Conservation (phyloP, 2,329 filamentous ascomycete genomes). For the Endocalyx cinctus region DNA sequence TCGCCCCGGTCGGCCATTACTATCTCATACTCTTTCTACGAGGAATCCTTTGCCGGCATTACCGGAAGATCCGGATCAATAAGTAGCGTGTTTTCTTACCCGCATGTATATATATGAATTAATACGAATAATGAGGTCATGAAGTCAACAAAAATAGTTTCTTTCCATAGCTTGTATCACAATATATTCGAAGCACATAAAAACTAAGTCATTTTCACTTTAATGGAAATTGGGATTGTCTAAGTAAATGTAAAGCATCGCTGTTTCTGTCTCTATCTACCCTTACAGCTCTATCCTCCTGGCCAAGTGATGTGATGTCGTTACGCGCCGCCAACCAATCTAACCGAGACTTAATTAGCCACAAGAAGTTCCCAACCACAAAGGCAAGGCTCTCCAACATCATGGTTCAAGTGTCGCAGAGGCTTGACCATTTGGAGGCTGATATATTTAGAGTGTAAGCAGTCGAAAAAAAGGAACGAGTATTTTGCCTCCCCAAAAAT, state of each 20-base stretch:
- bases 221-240: too few relatives aligned
- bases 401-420: too few relatives aligned
- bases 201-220: too few relatives aligned
- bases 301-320: too few relatives aligned
- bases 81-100: conserved; percentile 2
- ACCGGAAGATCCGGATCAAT: conserved; percentile 26
- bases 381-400: too few relatives aligned
- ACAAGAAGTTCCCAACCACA: conserved; percentile 2
- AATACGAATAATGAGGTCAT: conserved; percentile 14
- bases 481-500: too few relatives aligned
- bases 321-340: conserved; percentile 4
- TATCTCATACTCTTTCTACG: conserved; percentile 10
- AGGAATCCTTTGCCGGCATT: conserved; percentile 31
- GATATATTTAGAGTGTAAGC: too few relatives aligned
- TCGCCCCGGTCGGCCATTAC: conserved; percentile 10
- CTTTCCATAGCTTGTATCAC: neutral
- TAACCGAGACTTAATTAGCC: conserved; percentile 2
- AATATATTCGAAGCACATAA: neutral
- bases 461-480: too few relatives aligned
- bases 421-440: too few relatives aligned
- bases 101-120: conserved; percentile 2
- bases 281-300: conserved; percentile 1
- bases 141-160: conserved; percentile 5
- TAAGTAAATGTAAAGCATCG: too few relatives aligned
- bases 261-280: too few relatives aligned